Conservation (phyloP, 225 moss, liverwort and hornwort species). For the Pseudisothecium myosuroides region DNA sequence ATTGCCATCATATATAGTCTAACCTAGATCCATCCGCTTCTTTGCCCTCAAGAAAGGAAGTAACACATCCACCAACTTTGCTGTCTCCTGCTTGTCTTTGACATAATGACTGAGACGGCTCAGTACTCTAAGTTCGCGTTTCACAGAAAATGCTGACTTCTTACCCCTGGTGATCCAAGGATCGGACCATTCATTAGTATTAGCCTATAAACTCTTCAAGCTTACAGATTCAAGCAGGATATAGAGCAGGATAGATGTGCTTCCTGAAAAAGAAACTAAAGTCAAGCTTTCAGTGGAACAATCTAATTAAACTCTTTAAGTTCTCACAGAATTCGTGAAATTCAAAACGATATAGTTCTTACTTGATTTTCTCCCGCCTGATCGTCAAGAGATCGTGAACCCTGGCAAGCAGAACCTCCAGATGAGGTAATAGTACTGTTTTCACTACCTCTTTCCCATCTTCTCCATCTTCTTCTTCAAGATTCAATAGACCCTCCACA, state of each 20-base stretch:
- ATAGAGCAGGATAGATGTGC: background rate
- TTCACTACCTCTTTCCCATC: slow-evolving; percentile 36
- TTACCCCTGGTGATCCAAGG: slow-evolving; percentile 32
- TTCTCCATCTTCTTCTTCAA: slow-evolving; percentile 36
- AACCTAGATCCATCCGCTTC: slow-evolving; percentile 64
- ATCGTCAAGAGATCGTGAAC: slow-evolving; percentile 68
- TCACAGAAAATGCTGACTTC: slow-evolving; percentile 44
- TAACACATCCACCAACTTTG: slow-evolving; percentile 65
- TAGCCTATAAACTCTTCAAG: background rate
- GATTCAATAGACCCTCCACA: slow-evolving; percentile 70
- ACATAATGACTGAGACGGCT: slow-evolving; percentile 68
- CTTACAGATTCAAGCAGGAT: background rate
- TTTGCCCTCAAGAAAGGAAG: slow-evolving; percentile 75
- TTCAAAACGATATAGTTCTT: background rate
- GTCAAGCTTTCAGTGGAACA: background rate
- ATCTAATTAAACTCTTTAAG: background rate
- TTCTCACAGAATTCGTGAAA: background rate
- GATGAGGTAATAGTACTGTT: slow-evolving; percentile 54
- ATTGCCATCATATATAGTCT: background rate
- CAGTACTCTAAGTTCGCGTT: slow-evolving; percentile 77
- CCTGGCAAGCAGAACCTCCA: slow-evolving; percentile 58
- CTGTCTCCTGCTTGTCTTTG: slow-evolving; percentile 45
- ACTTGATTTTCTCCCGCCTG: slow-evolving; percentile 63
- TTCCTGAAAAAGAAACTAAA: background rate
- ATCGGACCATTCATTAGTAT: background rate